Conservation (phyloP, 192 early-diverging fungal genomes). For the Backusella mclennaniae region DNA sequence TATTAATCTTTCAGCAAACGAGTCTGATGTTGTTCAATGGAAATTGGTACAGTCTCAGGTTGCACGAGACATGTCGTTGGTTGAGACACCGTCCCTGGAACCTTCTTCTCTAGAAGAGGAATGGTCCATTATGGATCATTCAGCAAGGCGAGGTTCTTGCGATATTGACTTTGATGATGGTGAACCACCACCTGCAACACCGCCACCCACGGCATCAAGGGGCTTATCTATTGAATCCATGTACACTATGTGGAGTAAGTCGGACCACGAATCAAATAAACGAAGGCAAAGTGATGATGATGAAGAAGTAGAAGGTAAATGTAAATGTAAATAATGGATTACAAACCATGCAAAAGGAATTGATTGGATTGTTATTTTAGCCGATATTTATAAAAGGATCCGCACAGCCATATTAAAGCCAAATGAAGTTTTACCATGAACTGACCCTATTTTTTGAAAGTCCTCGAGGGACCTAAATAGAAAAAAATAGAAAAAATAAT, state of each 20-base stretch:
- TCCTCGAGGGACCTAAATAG: not conserved
- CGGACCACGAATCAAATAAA: not conserved
- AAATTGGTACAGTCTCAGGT: not conserved
- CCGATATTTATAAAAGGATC: not conserved
- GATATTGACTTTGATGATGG: not conserved
- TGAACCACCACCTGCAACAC: not conserved
- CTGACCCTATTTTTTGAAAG: not conserved
- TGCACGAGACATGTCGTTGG: not conserved
- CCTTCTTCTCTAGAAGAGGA: not conserved
- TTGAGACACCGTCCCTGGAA: not conserved
- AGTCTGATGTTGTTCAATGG: not conserved
- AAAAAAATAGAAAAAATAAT: not conserved
- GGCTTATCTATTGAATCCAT: not conserved
- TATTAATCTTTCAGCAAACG: not conserved
- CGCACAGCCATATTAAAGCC: conserved; percentile 5
- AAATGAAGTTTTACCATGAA: not conserved
- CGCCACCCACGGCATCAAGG: not conserved
- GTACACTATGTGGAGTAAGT: not conserved
- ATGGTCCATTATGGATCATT: not conserved
- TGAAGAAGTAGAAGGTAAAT: not conserved
- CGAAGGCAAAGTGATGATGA: not conserved
- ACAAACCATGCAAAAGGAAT: not conserved
- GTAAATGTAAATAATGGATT: not conserved
- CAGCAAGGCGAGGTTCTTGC: not conserved
- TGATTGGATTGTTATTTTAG: not conserved